phyloP scores from a whole-genome alignment of 331 rosid genomes.

The Rosa hybrid region DNA sequence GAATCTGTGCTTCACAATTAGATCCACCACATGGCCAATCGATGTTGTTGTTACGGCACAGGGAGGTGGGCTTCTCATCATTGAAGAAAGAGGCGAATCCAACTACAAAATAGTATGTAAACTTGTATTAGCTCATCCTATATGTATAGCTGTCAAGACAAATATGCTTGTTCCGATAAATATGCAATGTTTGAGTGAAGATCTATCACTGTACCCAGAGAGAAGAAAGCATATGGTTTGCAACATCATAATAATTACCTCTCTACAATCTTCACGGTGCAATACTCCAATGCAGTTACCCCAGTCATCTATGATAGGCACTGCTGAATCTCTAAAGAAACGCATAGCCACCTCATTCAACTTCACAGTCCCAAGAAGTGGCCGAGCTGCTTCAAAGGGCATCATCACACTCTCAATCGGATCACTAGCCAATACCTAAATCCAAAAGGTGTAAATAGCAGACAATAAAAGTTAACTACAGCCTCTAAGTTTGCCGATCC shows the following conservation, averaged over 20 bases:
- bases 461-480: neutral
- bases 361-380: conserved; percentile 49
- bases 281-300: conserved; percentile 73
- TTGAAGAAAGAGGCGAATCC: conserved; percentile 60
- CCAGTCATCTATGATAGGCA: conserved; percentile 79
- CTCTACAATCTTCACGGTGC: conserved; percentile 72
- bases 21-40: conserved; percentile 65
- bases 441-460: conserved; percentile 2
- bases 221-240: neutral
- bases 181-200: neutral
- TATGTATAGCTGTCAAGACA: neutral
- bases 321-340: conserved; percentile 53
- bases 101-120: conserved; percentile 39
- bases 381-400: conserved; percentile 62
- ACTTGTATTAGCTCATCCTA: neutral
- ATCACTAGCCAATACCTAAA: conserved; percentile 57
- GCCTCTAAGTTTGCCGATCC: neutral
- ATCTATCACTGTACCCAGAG: neutral
- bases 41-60: conserved; percentile 52
- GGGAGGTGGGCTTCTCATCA: conserved; percentile 86
- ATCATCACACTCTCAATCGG: conserved; percentile 63
- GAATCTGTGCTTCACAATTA: conserved; percentile 51
- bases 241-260: conserved; percentile 40
- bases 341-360: conserved; percentile 64
- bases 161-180: neutral